Evolutionary conservation across 495 filamentous ascomycete genomes (phyloP).

Genomic region (Lichina pygmaea): DNA sequence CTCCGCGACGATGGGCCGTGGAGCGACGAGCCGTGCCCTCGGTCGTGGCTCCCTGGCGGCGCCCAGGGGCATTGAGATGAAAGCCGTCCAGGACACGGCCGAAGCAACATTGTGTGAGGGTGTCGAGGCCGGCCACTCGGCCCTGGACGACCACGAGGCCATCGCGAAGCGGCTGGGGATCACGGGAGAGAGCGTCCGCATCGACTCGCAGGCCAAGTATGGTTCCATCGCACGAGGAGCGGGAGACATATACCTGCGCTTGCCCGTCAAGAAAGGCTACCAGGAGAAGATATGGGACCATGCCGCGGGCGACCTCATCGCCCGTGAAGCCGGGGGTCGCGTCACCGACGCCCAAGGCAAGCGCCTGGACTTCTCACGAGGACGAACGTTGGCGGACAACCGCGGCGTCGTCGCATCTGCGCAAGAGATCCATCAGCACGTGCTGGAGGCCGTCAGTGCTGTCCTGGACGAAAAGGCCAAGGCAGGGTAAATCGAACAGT

Average conservation of each 20-base stretch:
- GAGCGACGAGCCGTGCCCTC: constrained; percentile 51
- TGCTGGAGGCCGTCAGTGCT: constrained; percentile 56
- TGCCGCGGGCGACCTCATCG: constrained; percentile 85
- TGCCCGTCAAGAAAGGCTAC: constrained; percentile 64
- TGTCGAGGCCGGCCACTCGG: constrained; percentile 74
- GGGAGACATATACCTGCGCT: constrained; percentile 75
- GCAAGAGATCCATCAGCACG: constrained; percentile 39
- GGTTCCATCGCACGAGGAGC: constrained; percentile 84
- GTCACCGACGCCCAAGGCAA: constrained; percentile 70
- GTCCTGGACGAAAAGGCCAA: constrained; percentile 33
- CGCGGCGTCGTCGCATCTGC: constrained; percentile 84
- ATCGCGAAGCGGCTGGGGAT: constrained; percentile 73
- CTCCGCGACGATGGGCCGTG: constrained; percentile 47
- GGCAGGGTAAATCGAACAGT: neutral
- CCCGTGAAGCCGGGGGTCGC: constrained; percentile 74
- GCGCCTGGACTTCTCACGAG: constrained; percentile 57
- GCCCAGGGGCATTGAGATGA: constrained; percentile 50
- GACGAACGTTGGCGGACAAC: constrained; percentile 65
- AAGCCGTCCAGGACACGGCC: constrained; percentile 37
- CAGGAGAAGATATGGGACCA: constrained; percentile 99
- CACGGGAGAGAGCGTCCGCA: constrained; percentile 54
- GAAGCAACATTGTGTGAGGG: constrained; percentile 83
- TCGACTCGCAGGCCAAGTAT: constrained; percentile 98
- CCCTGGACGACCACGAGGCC: constrained; percentile 57
- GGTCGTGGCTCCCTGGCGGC: constrained; percentile 26